Conservation (phyloP, 2,329 filamentous ascomycete genomes). For the Chaetoscypha palmicola region DNA sequence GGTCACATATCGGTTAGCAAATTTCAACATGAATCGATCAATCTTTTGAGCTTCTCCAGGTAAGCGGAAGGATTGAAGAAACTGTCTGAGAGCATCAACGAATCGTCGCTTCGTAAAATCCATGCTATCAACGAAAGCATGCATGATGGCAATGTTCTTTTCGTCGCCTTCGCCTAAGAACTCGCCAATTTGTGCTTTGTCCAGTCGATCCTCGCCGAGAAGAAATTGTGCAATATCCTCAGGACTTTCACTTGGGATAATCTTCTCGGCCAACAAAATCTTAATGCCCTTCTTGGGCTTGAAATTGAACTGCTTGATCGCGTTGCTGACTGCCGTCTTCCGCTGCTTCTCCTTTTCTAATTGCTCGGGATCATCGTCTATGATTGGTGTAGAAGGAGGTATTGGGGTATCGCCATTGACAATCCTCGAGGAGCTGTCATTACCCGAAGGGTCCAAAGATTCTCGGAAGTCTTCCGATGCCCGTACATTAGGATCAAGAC, state of each 20-base stretch:
- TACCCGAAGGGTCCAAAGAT: constrained; percentile 67
- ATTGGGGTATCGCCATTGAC: constrained; percentile 47
- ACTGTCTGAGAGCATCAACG: constrained; percentile 83
- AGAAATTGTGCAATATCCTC: constrained; percentile 82
- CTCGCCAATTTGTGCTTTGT: constrained; percentile 90
- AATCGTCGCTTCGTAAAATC: constrained; percentile 88
- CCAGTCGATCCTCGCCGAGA: constrained; percentile 70
- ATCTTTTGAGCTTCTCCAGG: constrained; percentile 98
- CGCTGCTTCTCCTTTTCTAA: constrained; percentile 91
- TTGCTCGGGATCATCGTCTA: constrained; percentile 86
- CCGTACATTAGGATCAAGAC: constrained; percentile 44
- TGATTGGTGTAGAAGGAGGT: constrained; percentile 57
- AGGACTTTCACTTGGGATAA: constrained; percentile 73
- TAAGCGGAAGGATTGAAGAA: constrained; percentile 88
- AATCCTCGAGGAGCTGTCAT: constrained; percentile 54
- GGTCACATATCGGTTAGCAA: constrained; percentile 89
- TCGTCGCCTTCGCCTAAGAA: constrained; percentile 90
- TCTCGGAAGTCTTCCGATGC: constrained; percentile 55
- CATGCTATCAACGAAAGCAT: constrained; percentile 94
- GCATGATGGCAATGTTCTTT: constrained; percentile 95
- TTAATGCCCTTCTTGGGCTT: constrained; percentile 95
- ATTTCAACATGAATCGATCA: constrained; percentile 98
- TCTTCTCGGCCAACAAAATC: constrained; percentile 71
- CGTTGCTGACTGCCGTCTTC: constrained; percentile 87
- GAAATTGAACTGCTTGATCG: constrained; percentile 90